Conservation (phyloP, 2,329 filamentous ascomycete species). For the Xylariaceae sp. region DNA sequence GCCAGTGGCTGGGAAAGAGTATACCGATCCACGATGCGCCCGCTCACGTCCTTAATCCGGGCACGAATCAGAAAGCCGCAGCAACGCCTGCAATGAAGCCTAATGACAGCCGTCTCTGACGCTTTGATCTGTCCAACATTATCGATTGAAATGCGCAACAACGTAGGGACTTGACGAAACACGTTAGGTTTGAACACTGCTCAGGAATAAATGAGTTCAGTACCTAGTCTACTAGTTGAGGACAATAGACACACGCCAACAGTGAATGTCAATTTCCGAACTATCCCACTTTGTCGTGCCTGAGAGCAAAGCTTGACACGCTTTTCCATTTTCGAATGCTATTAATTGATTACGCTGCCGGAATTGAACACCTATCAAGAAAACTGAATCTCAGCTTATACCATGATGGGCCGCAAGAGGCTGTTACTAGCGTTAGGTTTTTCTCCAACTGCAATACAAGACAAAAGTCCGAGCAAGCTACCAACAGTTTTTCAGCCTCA, state of each 20-base stretch:
- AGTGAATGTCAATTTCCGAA: conserved; percentile 6
- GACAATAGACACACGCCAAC: not conserved
- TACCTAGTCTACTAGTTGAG: not conserved
- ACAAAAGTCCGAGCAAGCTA: conserved; percentile 20
- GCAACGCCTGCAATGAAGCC: conserved; percentile 22
- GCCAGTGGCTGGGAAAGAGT: conserved; percentile 4
- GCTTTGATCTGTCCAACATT: conserved; percentile 4
- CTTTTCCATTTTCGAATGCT: not conserved
- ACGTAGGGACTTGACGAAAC: conserved; percentile 5
- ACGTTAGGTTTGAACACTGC: not conserved
- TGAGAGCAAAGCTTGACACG: not conserved
- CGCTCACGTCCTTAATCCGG: conserved; percentile 27
- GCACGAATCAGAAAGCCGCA: conserved; percentile 29
- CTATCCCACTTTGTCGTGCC: not conserved
- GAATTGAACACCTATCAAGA: not conserved
- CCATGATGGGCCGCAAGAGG: not conserved
- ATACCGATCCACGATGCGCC: conserved; percentile 20
- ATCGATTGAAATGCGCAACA: not conserved
- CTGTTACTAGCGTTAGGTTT: not conserved
- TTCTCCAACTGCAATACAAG: conserved; percentile 12
- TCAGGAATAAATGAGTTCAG: not conserved
- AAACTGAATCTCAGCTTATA: conserved; percentile 17
- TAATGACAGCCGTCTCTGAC: conserved; percentile 1
- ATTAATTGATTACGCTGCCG: not conserved
- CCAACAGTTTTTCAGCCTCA: conserved; percentile 28